These are phyloP conservation scores for Agrostemma githago DNA, from an alignment of 148 eudicot species.

Conservation along the genomic window DNA sequence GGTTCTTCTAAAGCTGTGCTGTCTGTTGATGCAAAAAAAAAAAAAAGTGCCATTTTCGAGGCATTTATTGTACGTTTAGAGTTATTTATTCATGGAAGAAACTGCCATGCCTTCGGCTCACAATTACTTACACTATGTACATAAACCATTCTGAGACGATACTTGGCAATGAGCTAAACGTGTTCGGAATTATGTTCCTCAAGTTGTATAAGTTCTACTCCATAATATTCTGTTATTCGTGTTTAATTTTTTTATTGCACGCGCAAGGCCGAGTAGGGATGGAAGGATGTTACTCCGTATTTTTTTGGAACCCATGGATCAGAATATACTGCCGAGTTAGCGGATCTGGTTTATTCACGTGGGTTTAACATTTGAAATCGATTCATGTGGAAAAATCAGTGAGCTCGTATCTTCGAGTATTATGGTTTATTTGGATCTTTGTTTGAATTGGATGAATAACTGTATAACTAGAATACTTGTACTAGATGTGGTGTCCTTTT, in stretches of 20 bases:
- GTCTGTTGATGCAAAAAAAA: slow-evolving; percentile 8
- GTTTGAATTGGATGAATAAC: too few species aligned
- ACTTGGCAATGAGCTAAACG: neutral
- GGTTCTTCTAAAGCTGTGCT: slow-evolving; percentile 21
- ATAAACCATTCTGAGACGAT: slow-evolving; percentile 5
- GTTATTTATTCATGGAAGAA: slow-evolving; percentile 5
- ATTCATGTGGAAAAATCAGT: neutral
- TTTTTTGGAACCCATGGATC: too few species aligned
- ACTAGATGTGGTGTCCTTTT: neutral
- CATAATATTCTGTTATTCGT: too few species aligned
- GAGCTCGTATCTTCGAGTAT: neutral
- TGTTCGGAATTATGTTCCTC: neutral
- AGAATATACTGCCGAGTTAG: too few species aligned
- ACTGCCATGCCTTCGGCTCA: slow-evolving; percentile 2
- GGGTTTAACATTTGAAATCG: too few species aligned
- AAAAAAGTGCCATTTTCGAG: slow-evolving; percentile 10
- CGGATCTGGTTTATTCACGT: too few species aligned
- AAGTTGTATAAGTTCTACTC: neutral
- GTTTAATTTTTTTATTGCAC: too few species aligned
- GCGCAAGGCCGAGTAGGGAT: too few species aligned
- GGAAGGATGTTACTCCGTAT: too few species aligned
- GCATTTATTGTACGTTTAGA: slow-evolving; percentile 11
- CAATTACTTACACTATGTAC: slow-evolving; percentile 23
- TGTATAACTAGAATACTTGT: too few species aligned
- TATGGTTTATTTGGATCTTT: neutral